Evolutionary conservation across 2,329 filamentous ascomycete species (phyloP).

Genomic region (Epicoccum nigrum): DNA sequence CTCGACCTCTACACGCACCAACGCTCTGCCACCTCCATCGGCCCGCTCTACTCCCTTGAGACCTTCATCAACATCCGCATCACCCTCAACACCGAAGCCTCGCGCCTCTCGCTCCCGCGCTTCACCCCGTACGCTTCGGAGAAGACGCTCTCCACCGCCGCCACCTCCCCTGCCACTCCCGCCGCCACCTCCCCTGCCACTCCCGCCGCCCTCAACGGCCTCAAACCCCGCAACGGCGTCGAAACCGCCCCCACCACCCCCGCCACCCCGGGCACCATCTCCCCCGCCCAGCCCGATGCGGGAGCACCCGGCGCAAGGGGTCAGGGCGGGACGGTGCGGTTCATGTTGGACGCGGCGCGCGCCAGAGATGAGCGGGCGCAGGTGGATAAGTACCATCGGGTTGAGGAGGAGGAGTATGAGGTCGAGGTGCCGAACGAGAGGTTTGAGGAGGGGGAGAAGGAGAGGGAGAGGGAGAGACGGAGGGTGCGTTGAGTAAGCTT

Average conservation of each 20-base stretch:
- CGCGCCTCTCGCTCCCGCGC: conserved; percentile 65
- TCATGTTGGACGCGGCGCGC: conserved; percentile 82
- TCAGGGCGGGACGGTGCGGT: conserved; percentile 79
- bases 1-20: conserved; percentile 93
- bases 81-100: conserved; percentile 79
- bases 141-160: conserved; percentile 27
- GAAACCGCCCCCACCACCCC: conserved; percentile 47
- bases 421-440: conserved; percentile 61
- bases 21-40: conserved; percentile 74
- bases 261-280: conserved; percentile 55
- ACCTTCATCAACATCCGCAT: conserved; percentile 88
- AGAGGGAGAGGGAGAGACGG: conserved; percentile 28
- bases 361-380: conserved; percentile 73
- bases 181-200: conserved; percentile 15
- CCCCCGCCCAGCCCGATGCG: conserved; percentile 46
- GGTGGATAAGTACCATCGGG: conserved; percentile 71
- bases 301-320: conserved; percentile 49
- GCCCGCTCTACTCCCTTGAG: conserved; percentile 73
- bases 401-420: conserved; percentile 80
- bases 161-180: conserved; percentile 9
- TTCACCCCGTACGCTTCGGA: conserved; percentile 58
- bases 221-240: conserved; percentile 43
- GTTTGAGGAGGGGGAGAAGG: conserved; percentile 27
- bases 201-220: conserved; percentile 27
- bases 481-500: conserved; percentile 43